Evolutionary conservation across 108 stramenopile species (phyloP), one percentile per base, ranked within the genome.

Genomic region (Fragilaria crotonensis): DNA sequence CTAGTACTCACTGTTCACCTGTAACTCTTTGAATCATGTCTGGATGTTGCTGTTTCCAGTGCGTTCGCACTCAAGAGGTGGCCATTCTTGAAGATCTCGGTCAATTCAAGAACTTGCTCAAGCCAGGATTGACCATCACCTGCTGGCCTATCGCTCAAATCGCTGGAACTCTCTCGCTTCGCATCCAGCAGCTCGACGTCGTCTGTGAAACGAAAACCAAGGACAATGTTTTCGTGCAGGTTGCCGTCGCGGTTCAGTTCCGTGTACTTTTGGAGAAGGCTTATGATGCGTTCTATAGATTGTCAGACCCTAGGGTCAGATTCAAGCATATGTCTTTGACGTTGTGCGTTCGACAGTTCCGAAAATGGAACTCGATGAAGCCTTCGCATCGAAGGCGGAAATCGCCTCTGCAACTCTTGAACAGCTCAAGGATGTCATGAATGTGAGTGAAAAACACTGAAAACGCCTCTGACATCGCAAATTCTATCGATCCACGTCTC

Each of bases 151-250:
- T 87, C 36, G 60, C 76, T 48, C 52, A 59, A 21, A 76, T 96
- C 28, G 89, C 72, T 0, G 90, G 87, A 18, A 72, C 79, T 5
- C 65, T 95, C 44, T 89, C 93, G 32, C 78, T 94, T 29, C 79
- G 93, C 47, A 84, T 95, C 47, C 85, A 91, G 60, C 93, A 96
- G 64, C 68, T 97, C 48, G 91, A 96, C 46, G 93, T 94, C 23
- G 20, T 68, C 20, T 95, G 95, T 58, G 97, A 96, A 71, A 96
- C 97, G 52, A 97, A 97, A 74, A 97, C 97, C 20, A 94, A 91
- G 47, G 97, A 97, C 63, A 96, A 97, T 58, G 97, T 92, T 18
- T 96, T 96, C 57, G 89, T 96, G 11, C 80, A 87, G 54, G 86
- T 95, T 1, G 88, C 59, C 7, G 90, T 95, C 9, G 87, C 90